Percentiles rank a stretch among this genome's conserved stretches.
Conservation (phyloP, 2,329 filamentous ascomycete genomes). For the Neofusicoccum sp. region DNA sequence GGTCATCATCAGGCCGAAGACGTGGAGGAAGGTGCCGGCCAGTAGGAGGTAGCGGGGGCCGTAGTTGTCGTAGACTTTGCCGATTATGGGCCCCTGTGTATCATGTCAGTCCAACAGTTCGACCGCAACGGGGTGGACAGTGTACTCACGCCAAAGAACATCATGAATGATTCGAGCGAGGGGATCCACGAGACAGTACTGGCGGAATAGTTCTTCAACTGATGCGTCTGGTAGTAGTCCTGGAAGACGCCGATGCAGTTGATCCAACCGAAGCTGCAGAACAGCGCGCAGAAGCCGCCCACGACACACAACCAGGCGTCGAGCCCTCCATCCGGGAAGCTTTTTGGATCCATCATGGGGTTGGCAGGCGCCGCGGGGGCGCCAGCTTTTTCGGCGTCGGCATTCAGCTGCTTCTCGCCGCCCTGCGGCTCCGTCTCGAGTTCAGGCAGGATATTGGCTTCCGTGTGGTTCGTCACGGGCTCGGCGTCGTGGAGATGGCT, state of each 20-base stretch:
- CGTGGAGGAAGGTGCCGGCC: constrained; percentile 54
- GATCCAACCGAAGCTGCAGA: constrained; percentile 43
- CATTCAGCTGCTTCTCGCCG: background rate
- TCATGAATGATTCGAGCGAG: constrained; percentile 45
- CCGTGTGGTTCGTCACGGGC: constrained; percentile 14
- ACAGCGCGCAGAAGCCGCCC: constrained; percentile 32
- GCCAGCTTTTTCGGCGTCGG: constrained; percentile 6
- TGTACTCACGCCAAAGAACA: constrained; percentile 50
- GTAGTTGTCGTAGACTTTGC: constrained; percentile 62
- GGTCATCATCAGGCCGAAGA: constrained; percentile 64
- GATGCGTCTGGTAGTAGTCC: constrained; percentile 46
- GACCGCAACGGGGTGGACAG: background rate
- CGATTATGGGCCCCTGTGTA: constrained; percentile 57
- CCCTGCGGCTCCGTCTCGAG: constrained; percentile 10
- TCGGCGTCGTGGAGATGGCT: constrained; percentile 7
- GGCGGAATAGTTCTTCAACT: constrained; percentile 38
- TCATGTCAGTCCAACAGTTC: background rate
- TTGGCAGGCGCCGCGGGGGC: background rate
- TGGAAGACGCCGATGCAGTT: constrained; percentile 48
- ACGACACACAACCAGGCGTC: constrained; percentile 42
- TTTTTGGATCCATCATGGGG: constrained; percentile 18
- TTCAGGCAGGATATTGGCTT: constrained; percentile 11
- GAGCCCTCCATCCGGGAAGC: constrained; percentile 38
- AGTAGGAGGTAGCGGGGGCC: constrained; percentile 59
- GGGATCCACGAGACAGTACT: constrained; percentile 48